Base-by-base conservation (phyloP, 306 rosid species). In the Lotus japonicus region DNA sequence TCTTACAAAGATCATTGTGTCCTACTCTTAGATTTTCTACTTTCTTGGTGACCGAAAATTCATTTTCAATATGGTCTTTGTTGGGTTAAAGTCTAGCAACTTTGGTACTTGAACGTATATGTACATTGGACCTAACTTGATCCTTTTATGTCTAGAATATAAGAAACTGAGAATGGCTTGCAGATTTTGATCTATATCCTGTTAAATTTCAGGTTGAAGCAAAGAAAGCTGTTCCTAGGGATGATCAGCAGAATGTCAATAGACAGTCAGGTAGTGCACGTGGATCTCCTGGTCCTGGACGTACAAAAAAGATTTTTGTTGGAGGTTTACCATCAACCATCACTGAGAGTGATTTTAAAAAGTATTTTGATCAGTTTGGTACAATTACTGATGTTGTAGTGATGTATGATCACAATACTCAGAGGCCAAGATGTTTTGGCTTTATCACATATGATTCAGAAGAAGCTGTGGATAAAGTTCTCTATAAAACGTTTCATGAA, bases 161-260 rank as follows among this genome's bases (percentile, higher is more conserved):
- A 18, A 14, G 71, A 64, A 77, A 63, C 21, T 52, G 64, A 18
- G 65, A 68, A 68, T 68, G 77, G 8, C 50, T 61, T 50, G 58
- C 64, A 15, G 49, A 77, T 71, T 74, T 80, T 84, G 75, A 72
- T 79, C 78, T 19, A 15, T 60, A 11, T 68, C 60, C 23, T 61
- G 35, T 42, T 61, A 63, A 82, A 73, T 88, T 77, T 79, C 81
- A 94, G 99, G 99, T 94, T 56, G 99, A 94, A 82, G 99, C 99
- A 17, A 90, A 94, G 85, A 94, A 90, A 86, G 98, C 98, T 66
- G 98, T 94, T 68, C 98, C 98, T 5, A 94, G 94, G 86, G 99
- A 90, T 82, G 99, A 94, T 85, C 99, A 90, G 74, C 82, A 81
- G 44, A 79, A 70, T 54, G 45, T 90, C 68, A 87, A 43, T 74